phyloP scores from a whole-genome alignment of 805 yeast genomes.

The Saccharomycopsis microspora region DNA sequence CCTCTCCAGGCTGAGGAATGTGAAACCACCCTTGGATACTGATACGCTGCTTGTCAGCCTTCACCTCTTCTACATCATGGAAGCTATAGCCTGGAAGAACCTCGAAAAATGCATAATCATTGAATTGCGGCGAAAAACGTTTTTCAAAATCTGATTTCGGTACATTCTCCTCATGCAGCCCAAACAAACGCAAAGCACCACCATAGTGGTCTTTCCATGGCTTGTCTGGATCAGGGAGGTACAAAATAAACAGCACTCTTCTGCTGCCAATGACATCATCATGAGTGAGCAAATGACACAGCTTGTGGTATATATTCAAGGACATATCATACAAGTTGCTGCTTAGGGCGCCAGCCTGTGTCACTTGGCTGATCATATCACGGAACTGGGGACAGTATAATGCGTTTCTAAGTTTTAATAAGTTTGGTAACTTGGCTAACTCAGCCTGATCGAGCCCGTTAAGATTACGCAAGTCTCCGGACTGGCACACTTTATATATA shows the following conservation, averaged over 20 bases:
- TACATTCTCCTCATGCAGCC: conserved; percentile 78
- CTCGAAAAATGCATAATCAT: conserved; percentile 89
- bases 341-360: conserved; percentile 81
- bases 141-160: conserved; percentile 68
- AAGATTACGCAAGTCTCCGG: conserved; percentile 84
- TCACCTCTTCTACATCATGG: conserved; percentile 97
- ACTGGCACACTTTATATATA: conserved; percentile 84
- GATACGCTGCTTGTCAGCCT: conserved; percentile 79
- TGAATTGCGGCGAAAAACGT: conserved; percentile 82
- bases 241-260: conserved; percentile 83
- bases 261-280: conserved; percentile 97
- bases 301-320: conserved; percentile 80
- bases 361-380: conserved; percentile 60
- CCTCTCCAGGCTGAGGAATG: conserved; percentile 89
- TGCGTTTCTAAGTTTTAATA: conserved; percentile 74
- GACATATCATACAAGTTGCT: conserved; percentile 91
- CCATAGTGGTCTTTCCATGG: conserved; percentile 89
- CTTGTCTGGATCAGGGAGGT: conserved; percentile 85
- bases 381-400: conserved; percentile 81
- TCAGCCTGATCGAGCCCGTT: conserved; percentile 78
- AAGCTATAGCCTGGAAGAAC: conserved; percentile 95
- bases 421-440: conserved; percentile 56
- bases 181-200: conserved; percentile 81
- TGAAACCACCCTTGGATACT: conserved; percentile 99
- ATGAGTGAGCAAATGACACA: conserved; percentile 89